Base-by-base conservation (phyloP, 2,329 filamentous ascomycete species). In the Colletotrichum sojae region DNA sequence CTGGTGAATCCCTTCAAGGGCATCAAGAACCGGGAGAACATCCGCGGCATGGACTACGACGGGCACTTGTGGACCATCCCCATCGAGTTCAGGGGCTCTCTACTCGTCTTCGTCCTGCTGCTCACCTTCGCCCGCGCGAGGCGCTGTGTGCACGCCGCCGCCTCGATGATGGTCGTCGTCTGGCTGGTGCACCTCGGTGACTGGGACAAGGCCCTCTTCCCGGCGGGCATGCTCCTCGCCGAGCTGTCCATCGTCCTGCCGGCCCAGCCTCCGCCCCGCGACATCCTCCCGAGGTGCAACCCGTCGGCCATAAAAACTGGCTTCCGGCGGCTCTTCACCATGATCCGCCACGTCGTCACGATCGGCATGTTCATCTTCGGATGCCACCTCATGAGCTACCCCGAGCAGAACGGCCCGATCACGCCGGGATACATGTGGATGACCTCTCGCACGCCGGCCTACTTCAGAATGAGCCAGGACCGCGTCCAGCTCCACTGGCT, bases 21-120 rank as follows among this genome's bases (percentile, higher is more conserved):
- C 73, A 56, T 67, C 13, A n/a, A 20, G 20, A 51, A 46, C 45
- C 58, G 53, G 3, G 58, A 63, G 10, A 52, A 72, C 70, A 52
- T 20, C 16, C 43, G 22, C n/a, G 52, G 59, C 2, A 67, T 61
- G 58, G 80, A 76, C 36, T 88, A 89, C 73, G 86, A 90, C 72
- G 82, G 86, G 20, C 88, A 90, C 71, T 77, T 90, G 18, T 90
- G 88, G 88, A 90, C 88, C 3, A 89, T 90, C 43, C 88, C 88
- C 5, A 83, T 89, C 56, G 88, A 90, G 75, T 89, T 88, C 73
- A 81, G 85, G 65, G 86, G 84, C 75, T 89, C 86, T 2, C 82
- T 90, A 72, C 81, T 87, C 60, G 81, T 90, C 12, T 90, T 90
- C 76, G 76, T 89, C 6, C 79, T 83, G 20, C 75, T 89, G n/a